Percentiles rank a stretch among this genome's conserved stretches.
Conservation (phyloP, 306 rosid species). For the Cucumis hystrix region DNA sequence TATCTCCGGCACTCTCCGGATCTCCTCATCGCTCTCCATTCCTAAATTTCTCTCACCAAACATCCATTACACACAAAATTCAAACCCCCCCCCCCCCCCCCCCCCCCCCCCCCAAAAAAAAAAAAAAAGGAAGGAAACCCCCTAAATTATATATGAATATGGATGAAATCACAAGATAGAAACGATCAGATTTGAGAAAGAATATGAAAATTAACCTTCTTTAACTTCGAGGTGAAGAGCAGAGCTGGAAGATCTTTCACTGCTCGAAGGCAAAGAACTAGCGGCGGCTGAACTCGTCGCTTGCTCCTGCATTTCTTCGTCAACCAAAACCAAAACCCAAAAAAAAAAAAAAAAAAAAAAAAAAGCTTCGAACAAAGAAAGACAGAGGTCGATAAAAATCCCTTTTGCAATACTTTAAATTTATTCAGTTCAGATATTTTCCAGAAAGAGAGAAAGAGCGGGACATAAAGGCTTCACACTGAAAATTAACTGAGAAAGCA, state of each 20-base stretch:
- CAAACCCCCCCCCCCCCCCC: too few species aligned
- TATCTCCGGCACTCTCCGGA: slow-evolving; percentile 90
- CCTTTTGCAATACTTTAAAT: not conserved
- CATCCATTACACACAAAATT: not conserved
- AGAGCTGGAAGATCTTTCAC: slow-evolving; percentile 13
- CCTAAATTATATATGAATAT: too few species aligned
- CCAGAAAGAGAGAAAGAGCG: not conserved
- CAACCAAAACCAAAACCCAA: not conserved
- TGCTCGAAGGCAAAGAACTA: slow-evolving; percentile 12
- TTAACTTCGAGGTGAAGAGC: slow-evolving; percentile 11
- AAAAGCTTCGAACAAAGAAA: not conserved
- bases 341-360: too few species aligned
- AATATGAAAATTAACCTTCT: slow-evolving; percentile 3
- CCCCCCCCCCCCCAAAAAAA: not conserved
- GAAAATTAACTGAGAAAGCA: not conserved
- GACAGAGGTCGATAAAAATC: not conserved
- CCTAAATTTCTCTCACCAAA: slow-evolving; percentile 23
- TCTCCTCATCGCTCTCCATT: slow-evolving; percentile 91
- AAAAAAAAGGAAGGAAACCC: not conserved
- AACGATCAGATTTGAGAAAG: not conserved
- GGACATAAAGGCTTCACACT: not conserved
- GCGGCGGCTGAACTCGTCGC: slow-evolving; percentile 12
- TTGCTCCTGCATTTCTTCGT: slow-evolving; percentile 12
- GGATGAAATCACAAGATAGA: not conserved
- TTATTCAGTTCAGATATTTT: not conserved